Percentiles rank a stretch among this genome's conserved stretches.
These are phyloP conservation scores for Colletotrichum sublineola DNA, from an alignment of 2,329 filamentous ascomycete genomes.

Conservation along the genomic window DNA sequence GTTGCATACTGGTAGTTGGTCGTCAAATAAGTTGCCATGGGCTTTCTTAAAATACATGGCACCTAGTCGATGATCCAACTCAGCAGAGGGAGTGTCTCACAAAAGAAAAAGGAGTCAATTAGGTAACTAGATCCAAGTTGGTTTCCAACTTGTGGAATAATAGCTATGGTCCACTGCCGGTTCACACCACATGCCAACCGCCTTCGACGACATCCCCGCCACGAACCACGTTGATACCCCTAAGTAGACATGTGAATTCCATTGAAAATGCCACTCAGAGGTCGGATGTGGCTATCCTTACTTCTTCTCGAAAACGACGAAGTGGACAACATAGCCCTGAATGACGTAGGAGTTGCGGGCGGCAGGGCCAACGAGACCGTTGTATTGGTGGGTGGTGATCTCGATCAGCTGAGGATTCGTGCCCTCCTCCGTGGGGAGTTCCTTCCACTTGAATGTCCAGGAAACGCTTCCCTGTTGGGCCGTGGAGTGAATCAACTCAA, in stretches of 20 bases:
- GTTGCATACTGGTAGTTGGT: too few species aligned
- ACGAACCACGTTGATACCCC: neutral
- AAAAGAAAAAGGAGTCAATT: neutral
- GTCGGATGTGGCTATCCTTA: conserved; percentile 13
- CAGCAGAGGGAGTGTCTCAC: neutral
- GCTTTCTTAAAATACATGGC: too few species aligned
- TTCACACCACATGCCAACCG: conserved; percentile 17
- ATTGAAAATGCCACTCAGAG: conserved; percentile 18
- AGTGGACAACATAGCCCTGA: conserved; percentile 9
- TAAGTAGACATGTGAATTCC: conserved; percentile 21
- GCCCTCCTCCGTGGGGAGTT: neutral
- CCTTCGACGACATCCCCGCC: conserved; percentile 10
- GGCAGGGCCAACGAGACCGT: conserved; percentile 5
- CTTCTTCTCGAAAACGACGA: conserved; percentile 22
- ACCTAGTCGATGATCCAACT: neutral
- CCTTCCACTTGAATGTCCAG: conserved; percentile 13
- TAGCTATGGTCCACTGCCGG: neutral
- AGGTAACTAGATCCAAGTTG: neutral
- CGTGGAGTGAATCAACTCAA: neutral
- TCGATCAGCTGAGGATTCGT: conserved; percentile 13
- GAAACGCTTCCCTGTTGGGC: neutral
- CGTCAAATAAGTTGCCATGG: too few species aligned
- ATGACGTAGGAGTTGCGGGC: conserved; percentile 10
- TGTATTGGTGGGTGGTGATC: neutral
- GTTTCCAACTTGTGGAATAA: neutral